Base-by-base conservation (phyloP, 2,329 filamentous ascomycete species). In the Colletotrichum sp. region DNA sequence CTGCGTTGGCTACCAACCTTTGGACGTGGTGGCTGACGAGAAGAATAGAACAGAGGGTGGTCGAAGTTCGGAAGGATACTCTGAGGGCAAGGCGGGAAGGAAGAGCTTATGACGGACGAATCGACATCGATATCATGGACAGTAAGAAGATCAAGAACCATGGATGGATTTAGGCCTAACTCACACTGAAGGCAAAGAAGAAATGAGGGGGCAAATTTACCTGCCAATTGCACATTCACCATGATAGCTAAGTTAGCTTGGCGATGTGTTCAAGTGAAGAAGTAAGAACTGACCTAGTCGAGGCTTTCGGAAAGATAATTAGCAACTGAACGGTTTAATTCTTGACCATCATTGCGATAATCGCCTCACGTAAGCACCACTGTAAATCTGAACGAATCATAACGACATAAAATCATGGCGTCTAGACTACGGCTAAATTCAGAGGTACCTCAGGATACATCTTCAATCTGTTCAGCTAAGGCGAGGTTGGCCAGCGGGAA, bases 241-340 rank as follows among this genome's bases (percentile, higher is more conserved):
- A 39, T 8, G 3, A 4, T 8, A 32, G 36, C 36, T 9, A 5
- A 36, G 34, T 36, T 36, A 36, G 34, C 34, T 36, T 36, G 34
- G 7, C 0, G 34, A 36, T 36, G 34, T 36, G 34, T 4, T 36
- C 0, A 36, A 36, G 0, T 36, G 34, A 36, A 0, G 36, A 19
- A 0, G 0, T 0, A 39, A 39, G 36, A 39, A 19, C 36, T 9
- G 0, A 39, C 36, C 15, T 39, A 0, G 36, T 39, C 15, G 36
- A 39, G 36, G 36, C 36, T 0, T 39, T 39, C 36, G 0, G 36
- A 0, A 2, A 39, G 4, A 39, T 9, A n/a, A n/a, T n/a, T n/a
- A 39, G 36, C 34, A 36, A 36, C 7, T 36, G 1, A 16, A 16
- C 34, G 3, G 5, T 2, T 36, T 15, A 36, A 36, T 36, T 36